Evolutionary conservation across 2,329 filamentous ascomycete species (phyloP).

Genomic region (Aspergillus ruber): DNA sequence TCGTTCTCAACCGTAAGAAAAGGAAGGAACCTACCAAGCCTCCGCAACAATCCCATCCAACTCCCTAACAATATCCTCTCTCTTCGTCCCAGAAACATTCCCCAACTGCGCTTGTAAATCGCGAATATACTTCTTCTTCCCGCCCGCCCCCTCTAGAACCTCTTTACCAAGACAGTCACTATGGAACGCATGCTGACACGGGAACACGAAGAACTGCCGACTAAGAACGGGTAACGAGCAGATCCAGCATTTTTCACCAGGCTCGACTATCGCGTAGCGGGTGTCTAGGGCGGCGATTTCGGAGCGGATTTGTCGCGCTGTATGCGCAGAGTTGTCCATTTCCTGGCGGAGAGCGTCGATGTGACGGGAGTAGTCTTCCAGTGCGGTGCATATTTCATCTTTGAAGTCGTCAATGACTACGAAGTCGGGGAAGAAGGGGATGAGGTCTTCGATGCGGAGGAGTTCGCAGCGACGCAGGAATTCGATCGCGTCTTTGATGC

Average conservation of each 20-base stretch:
- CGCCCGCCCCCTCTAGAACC: slow-evolving; percentile 75
- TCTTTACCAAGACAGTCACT: slow-evolving; percentile 85
- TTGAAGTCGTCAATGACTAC: slow-evolving; percentile 99
- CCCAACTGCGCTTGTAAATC: slow-evolving; percentile 81
- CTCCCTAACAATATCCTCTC: slow-evolving; percentile 79
- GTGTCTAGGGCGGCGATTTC: slow-evolving; percentile 82
- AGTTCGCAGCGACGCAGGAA: slow-evolving; percentile 89
- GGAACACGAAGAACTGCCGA: slow-evolving; percentile 95
- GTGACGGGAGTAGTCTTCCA: slow-evolving; percentile 87
- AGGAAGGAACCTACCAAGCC: slow-evolving; percentile 60
- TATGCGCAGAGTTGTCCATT: slow-evolving; percentile 90
- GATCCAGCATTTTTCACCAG: slow-evolving; percentile 86
- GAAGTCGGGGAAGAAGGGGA: slow-evolving; percentile 98
- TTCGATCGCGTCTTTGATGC: slow-evolving; percentile 88
- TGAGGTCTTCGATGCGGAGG: slow-evolving; percentile 89
- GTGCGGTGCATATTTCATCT: slow-evolving; percentile 87
- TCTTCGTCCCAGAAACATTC: slow-evolving; percentile 52
- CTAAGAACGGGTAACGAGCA: slow-evolving; percentile 81
- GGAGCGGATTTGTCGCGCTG: slow-evolving; percentile 80
- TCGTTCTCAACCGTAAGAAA: slow-evolving; percentile 5
- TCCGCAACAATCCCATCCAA: slow-evolving; percentile 87
- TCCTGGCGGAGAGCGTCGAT: slow-evolving; percentile 85
- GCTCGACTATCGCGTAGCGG: slow-evolving; percentile 92
- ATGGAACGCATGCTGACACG: slow-evolving; percentile 96
- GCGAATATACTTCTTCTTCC: slow-evolving; percentile 70